These are phyloP conservation scores for Apophysomyces trapeziformis DNA, from an alignment of 371 early-diverging fungal species.

Conservation along the genomic window DNA sequence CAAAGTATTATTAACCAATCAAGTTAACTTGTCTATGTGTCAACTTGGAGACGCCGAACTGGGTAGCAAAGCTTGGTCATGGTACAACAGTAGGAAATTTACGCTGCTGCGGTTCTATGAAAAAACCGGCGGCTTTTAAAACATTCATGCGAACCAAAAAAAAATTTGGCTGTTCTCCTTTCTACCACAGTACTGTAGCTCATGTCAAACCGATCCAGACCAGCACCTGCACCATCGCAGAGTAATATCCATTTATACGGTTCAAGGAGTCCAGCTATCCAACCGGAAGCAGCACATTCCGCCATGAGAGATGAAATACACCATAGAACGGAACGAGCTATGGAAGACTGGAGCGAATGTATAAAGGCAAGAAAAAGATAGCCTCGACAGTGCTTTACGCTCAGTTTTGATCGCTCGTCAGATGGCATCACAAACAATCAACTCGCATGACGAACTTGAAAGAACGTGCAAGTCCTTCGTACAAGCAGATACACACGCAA, in stretches of 20 bases:
- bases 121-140: not conserved
- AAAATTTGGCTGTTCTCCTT: not conserved
- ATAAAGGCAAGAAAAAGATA: slow-evolving; percentile 19
- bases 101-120: too few species aligned
- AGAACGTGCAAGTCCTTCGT: slow-evolving; percentile 32
- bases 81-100: too few species aligned
- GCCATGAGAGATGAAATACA: slow-evolving; percentile 35
- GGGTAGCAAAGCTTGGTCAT: too few species aligned
- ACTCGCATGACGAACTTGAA: slow-evolving; percentile 25
- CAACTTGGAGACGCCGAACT: too few species aligned
- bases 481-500: slow-evolving; percentile 32
- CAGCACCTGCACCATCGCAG: slow-evolving; percentile 2
- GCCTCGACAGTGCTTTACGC: not conserved
- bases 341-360: slow-evolving; percentile 34
- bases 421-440: slow-evolving; percentile 12
- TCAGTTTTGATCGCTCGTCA: not conserved
- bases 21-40: too few species aligned
- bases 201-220: slow-evolving; percentile 1
- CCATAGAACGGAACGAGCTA: slow-evolving; percentile 25
- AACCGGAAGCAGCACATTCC: slow-evolving; percentile 14
- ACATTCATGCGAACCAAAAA: not conserved
- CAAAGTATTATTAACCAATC: too few species aligned
- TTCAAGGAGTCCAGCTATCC: not conserved
- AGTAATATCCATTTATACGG: not conserved
- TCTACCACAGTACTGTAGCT: not conserved